A percentile compares a stretch with the other conserved stretches of the same genome.
phyloP scores from a whole-genome alignment of 2,329 filamentous ascomycete genomes.

The Amesomyces nigricolor region DNA sequence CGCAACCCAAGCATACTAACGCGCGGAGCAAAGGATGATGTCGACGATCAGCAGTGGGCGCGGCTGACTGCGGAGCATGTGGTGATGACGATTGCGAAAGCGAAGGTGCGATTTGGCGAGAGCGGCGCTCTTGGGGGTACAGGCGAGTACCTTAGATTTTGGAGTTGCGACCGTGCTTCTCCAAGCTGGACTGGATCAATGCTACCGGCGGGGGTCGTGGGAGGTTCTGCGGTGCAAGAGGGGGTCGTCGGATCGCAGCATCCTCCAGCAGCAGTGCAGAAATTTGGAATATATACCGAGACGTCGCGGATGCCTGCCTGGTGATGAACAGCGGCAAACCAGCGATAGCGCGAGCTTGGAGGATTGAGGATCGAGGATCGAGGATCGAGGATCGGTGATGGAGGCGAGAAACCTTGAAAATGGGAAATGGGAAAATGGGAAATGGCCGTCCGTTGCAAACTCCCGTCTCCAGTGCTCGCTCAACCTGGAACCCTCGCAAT shows the following conservation, averaged over 20 bases:
- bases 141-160: not conserved
- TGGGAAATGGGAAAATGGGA: not conserved
- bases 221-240: conserved; percentile 3
- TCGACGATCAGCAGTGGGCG: not conserved
- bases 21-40: not conserved
- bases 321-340: no score
- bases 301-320: no score
- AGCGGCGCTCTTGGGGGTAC: not conserved
- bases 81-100: not conserved
- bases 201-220: conserved; percentile 5
- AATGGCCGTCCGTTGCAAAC: not conserved
- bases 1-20: conserved; percentile 19
- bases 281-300: no score
- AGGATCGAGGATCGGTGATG: no score
- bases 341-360: no score
- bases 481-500: not conserved
- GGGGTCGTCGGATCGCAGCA: conserved; percentile 7
- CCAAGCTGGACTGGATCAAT: not conserved
- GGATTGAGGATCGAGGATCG: no score
- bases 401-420: no score
- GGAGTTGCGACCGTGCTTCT: not conserved
- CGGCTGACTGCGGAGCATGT: not conserved
- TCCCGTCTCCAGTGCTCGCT: not conserved
- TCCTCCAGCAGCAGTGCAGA: not conserved
- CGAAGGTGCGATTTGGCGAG: not conserved